Base-by-base conservation (phyloP, 768 basidiomycete species). In the Lactarius psammicola region DNA sequence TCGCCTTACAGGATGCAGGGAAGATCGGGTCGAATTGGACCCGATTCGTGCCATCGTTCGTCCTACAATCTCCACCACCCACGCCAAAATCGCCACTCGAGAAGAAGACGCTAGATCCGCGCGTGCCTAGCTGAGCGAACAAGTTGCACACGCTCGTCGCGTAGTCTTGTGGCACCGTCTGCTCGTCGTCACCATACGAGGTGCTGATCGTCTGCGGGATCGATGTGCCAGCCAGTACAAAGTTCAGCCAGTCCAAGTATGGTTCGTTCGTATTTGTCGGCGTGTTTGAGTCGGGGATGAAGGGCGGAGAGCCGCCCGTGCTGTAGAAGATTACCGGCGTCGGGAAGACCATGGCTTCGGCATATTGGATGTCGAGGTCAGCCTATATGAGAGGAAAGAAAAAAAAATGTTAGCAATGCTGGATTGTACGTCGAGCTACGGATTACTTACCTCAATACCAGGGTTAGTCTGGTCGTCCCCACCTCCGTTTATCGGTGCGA, bases 231-330 rank as follows among this genome's bases (percentile, higher is more conserved):
- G 58, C 73, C 8, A 84, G 73, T 59, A 87, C 72, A 74, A 81
- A 85, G 72, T 81, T 80, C 31, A 87, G 75, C 81, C 86, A 90
- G 65, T 89, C 85, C 15, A 87, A 78, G 72, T 87, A 89, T 18
- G 81, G 87, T 74, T 85, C 86, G 73, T 84, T 88, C 58, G 80
- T 87, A 73, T 84, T 83, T 30, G 40, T 64, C 6, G 72, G 72
- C 28, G 73, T 75, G n/a, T n/a, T n/a, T n/a, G n/a, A n/a, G n/a
- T n/a, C n/a, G n/a, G n/a, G n/a, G n/a, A n/a, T n/a, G n/a, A 82
- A 88, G 3, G 87, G 87, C 9, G 87, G 86, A 1, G 83, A 82
- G 17, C 87, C 86, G 13, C 84, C 86, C 56, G 87, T 88, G 71
- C 85, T 86, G 76, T 83, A 85, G 70, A 85, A 88, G 31, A 79